Evolutionary conservation across 805 yeast species (phyloP).

Genomic region (Ogataea populi-albae): DNA sequence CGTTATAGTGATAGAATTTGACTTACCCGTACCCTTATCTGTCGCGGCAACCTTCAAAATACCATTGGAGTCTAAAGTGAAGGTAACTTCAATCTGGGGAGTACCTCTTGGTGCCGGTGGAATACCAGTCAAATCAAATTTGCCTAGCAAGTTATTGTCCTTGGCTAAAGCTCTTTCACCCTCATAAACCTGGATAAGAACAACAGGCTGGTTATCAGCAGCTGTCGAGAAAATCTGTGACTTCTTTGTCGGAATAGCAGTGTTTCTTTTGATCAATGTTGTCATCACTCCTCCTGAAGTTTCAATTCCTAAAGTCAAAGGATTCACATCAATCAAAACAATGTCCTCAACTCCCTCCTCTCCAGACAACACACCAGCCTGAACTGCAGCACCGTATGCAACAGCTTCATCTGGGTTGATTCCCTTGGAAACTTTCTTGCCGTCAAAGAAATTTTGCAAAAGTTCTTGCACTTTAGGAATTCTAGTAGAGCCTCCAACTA

Average conservation of each 20-base stretch:
- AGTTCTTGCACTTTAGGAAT: slow-evolving; percentile 97
- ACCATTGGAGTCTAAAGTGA: slow-evolving; percentile 84
- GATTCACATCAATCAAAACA: slow-evolving; percentile 88
- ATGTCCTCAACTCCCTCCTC: slow-evolving; percentile 90
- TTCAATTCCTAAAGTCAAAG: slow-evolving; percentile 93
- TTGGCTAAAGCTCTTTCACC: slow-evolving; percentile 95
- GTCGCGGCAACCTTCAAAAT: slow-evolving; percentile 81
- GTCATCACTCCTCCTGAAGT: slow-evolving; percentile 98
- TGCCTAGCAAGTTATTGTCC: slow-evolving; percentile 88
- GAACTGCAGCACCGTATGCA: slow-evolving; percentile 99
- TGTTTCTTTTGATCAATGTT: slow-evolving; percentile 88
- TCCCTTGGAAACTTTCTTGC: slow-evolving; percentile 95
- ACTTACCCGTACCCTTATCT: slow-evolving; percentile 93
- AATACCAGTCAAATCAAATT: slow-evolving; percentile 80
- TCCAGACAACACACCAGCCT: slow-evolving; percentile 96
- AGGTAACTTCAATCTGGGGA: slow-evolving; percentile 89
- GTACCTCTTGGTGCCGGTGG: slow-evolving; percentile 93
- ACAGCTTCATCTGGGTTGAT: slow-evolving; percentile 99
- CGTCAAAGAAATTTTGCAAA: slow-evolving; percentile 84
- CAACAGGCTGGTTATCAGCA: slow-evolving; percentile 95
- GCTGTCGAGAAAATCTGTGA: slow-evolving; percentile 95
- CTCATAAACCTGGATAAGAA: slow-evolving; percentile 88
- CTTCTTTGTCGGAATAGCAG: slow-evolving; percentile 93
- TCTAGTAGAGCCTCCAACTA: slow-evolving; percentile 99
- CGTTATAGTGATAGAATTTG: slow-evolving; percentile 85